Percentiles rank a stretch among this genome's conserved stretches.
Conservation (phyloP, 345 rosid species). For the Raphanus sativus region DNA sequence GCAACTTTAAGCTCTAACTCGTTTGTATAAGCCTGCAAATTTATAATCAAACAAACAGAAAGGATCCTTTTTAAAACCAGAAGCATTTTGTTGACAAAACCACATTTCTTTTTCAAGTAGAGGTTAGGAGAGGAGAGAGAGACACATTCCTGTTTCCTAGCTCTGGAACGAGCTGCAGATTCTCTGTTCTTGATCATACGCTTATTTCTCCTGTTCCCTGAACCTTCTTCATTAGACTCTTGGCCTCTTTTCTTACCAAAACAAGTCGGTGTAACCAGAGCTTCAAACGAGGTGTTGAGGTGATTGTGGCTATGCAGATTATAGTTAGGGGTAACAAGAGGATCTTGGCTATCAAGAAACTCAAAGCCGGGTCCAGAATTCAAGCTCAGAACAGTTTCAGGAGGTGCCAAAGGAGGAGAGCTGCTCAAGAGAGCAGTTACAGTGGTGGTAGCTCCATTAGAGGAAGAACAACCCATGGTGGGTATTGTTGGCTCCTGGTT, state of each 20-base stretch:
- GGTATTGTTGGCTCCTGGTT: conserved; percentile 39
- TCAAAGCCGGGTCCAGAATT: conserved; percentile 56
- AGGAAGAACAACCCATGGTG: conserved; percentile 33
- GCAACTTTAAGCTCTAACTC: conserved; percentile 61
- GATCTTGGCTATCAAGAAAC: conserved; percentile 46
- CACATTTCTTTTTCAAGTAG: conserved; percentile 4
- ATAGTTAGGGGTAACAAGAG: conserved; percentile 35
- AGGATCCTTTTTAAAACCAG: conserved; percentile 6
- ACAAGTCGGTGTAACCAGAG: conserved; percentile 40
- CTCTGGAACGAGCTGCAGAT: conserved; percentile 88
- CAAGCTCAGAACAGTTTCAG: conserved; percentile 61
- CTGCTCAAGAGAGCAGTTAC: conserved; percentile 30
- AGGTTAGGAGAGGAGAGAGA: conserved; percentile 6
- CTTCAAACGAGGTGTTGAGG: conserved; percentile 39
- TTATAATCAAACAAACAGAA: conserved; percentile 1
- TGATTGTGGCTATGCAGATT: conserved; percentile 34
- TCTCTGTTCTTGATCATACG: conserved; percentile 84
- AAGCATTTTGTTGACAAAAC: neutral
- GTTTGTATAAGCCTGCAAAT: conserved; percentile 66
- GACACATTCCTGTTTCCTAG: conserved; percentile 66
- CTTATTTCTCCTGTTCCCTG: conserved; percentile 55
- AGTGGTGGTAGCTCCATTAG: conserved; percentile 4
- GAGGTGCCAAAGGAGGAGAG: conserved; percentile 42
- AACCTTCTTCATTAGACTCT: conserved; percentile 41
- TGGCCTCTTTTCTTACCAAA: conserved; percentile 51